Evolutionary conservation across 441 rosid species (phyloP), one percentile per base, ranked within the genome.

Genomic region (Cnidoscolus chayamansa): DNA sequence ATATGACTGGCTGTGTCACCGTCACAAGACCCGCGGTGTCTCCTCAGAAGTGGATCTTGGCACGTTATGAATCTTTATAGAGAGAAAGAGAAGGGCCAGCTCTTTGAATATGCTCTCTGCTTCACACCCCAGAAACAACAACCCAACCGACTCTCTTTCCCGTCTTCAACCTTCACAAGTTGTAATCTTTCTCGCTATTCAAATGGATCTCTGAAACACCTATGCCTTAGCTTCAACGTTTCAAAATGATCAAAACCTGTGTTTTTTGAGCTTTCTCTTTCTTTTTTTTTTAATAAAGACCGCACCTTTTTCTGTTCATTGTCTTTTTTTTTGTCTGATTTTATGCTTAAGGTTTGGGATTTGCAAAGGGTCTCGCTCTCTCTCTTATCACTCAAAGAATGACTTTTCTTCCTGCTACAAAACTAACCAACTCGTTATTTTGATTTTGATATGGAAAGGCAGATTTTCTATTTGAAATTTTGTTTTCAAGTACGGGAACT

Each of bases 1-100:
- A 73, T 51, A 48, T 49, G 31, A 71, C 45, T 61, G 77, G 13
- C 48, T 51, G 49, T 50, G 84, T 86, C 89, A 65, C 57, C 15
- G 74, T 84, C 84, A 78, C 61, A 61, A 61, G 86, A 78, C 89
- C 86, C 86, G 65, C 67, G 50, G 76, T 85, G 90, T 86, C 92
- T 79, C 87, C 92, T 74, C 83, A 3, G 47, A 67, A 78, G 81
- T 78, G 80, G 86, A 86, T 88, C 85, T 73, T 80, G 84, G 80
- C 92, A 88, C 90, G 92, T 85, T 88, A 81, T 65, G 72, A n/a
- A 45, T 60, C 68, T 66, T 25, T n/a, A 19, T 31, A 10, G 45
- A 40, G 45, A 17, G 55, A 40, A 68, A 53, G 71, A 70, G 70
- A 75, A 35, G 17, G 31, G 65, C 68, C 74, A 31, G 70, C 70